Conservation (phyloP, 1,284 basidiomycete genomes). For the Rhodotorula sp. region DNA sequence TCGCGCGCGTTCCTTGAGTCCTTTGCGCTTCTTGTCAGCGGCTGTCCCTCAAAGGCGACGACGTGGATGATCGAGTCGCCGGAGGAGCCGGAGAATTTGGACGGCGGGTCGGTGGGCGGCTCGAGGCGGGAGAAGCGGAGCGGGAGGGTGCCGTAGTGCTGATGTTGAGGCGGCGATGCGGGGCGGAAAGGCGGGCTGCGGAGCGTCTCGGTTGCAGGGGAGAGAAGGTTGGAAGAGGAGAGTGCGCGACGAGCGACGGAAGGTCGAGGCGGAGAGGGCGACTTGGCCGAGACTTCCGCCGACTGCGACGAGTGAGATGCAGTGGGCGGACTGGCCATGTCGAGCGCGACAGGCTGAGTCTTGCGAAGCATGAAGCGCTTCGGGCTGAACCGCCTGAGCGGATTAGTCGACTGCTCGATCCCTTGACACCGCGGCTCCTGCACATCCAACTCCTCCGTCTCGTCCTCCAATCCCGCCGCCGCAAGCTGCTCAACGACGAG, state of each 20-base stretch:
- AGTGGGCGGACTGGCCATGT: not conserved
- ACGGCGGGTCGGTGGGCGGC: slow-evolving; percentile 6
- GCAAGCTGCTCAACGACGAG: not conserved
- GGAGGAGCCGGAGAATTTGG: slow-evolving; percentile 36
- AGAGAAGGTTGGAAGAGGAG: not conserved
- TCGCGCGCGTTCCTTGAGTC: slow-evolving; percentile 11
- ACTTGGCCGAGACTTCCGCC: not conserved
- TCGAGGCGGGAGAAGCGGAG: slow-evolving; percentile 7
- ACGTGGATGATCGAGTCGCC: slow-evolving; percentile 23
- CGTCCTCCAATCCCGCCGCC: not conserved
- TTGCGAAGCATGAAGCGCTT: slow-evolving; percentile 7
- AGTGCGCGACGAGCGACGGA: not conserved
- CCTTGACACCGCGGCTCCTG: no score
- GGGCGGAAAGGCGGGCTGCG: not conserved
- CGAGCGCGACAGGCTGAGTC: not conserved
- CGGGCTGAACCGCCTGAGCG: slow-evolving; percentile 1
- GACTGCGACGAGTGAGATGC: no score
- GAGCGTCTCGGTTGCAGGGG: not conserved
- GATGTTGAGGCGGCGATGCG: not conserved
- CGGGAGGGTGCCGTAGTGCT: not conserved
- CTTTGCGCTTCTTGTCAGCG: not conserved
- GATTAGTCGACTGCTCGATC: not conserved
- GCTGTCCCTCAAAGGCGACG: not conserved
- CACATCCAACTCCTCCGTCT: not conserved
- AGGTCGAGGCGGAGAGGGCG: not conserved